These are phyloP conservation scores for Neonothopanus nambi DNA, from an alignment of 1,284 basidiomycete genomes.

Conservation along the genomic window DNA sequence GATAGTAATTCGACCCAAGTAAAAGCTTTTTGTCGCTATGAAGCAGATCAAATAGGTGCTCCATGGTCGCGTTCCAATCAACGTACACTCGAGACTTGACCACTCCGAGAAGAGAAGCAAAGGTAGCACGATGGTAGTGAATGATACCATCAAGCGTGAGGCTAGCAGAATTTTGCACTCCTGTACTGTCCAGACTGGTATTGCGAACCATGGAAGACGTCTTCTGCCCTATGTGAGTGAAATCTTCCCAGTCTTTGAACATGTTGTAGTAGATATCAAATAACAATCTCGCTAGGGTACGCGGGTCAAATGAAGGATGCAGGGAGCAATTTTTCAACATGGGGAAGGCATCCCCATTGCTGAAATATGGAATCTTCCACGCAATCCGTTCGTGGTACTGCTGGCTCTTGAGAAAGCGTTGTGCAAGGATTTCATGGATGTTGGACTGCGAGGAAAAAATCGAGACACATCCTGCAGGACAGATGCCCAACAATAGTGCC, in stretches of 20 bases:
- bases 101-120: conserved; percentile 40
- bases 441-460: conserved; percentile 42
- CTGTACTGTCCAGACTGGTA: too few relatives aligned
- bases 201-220: neutral
- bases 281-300: conserved; percentile 39
- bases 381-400: conserved; percentile 40
- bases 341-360: neutral
- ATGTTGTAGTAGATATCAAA: conserved; percentile 48
- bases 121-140: conserved; percentile 46
- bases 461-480: conserved; percentile 40
- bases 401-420: conserved; percentile 19
- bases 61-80: conserved; percentile 31
- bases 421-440: conserved; percentile 34
- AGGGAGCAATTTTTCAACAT: neutral
- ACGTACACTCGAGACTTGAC: conserved; percentile 28
- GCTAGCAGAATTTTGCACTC: too few relatives aligned
- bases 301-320: conserved; percentile 24
- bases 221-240: conserved; percentile 13
- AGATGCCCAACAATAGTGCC: conserved; percentile 41
- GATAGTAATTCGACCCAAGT: conserved; percentile 31
- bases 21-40: conserved; percentile 24
- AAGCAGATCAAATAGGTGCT: conserved; percentile 26
- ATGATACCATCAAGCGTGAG: conserved; percentile 25
- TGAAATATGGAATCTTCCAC: conserved; percentile 36
- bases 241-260: conserved; percentile 41